phyloP scores from a whole-genome alignment of 2,329 filamentous ascomycete species.

The Aspergillus transmontanensis region DNA sequence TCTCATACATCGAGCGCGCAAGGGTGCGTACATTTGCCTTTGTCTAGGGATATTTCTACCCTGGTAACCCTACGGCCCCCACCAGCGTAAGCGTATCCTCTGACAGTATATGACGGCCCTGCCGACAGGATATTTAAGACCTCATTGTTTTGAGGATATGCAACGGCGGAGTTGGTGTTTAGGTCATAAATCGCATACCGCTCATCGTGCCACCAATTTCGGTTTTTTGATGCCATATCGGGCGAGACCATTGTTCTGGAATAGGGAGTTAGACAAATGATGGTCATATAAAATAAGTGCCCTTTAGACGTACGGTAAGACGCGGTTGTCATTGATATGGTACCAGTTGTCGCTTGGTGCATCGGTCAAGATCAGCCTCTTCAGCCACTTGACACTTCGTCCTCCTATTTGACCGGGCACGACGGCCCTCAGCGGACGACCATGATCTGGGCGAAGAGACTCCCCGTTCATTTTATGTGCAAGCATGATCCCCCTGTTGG shows the following conservation, averaged over 20 bases:
- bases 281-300: background rate
- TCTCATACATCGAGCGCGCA: background rate
- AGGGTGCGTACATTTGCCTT: slow-evolving; percentile 61
- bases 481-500: slow-evolving; percentile 80
- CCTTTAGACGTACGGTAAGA: slow-evolving; percentile 63
- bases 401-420: slow-evolving; percentile 92
- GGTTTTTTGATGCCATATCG: slow-evolving; percentile 73
- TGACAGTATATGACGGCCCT: slow-evolving; percentile 62
- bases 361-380: slow-evolving; percentile 74
- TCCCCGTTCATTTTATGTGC: slow-evolving; percentile 92
- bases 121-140: slow-evolving; percentile 55
- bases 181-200: slow-evolving; percentile 92
- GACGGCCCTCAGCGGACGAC: slow-evolving; percentile 77
- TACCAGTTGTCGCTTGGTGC: slow-evolving; percentile 91
- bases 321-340: slow-evolving; percentile 90
- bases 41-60: slow-evolving; percentile 81
- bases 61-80: slow-evolving; percentile 82
- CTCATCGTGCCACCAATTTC: slow-evolving; percentile 83
- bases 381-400: slow-evolving; percentile 91
- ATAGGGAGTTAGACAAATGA: slow-evolving; percentile 9
- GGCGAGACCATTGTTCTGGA: slow-evolving; percentile 74
- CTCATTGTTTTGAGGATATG: slow-evolving; percentile 79
- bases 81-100: slow-evolving; percentile 86
- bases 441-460: slow-evolving; percentile 77
- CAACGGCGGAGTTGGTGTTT: slow-evolving; percentile 81